phyloP scores from a whole-genome alignment of 257 asterid species.

The Ocimum tenuiflorum region DNA sequence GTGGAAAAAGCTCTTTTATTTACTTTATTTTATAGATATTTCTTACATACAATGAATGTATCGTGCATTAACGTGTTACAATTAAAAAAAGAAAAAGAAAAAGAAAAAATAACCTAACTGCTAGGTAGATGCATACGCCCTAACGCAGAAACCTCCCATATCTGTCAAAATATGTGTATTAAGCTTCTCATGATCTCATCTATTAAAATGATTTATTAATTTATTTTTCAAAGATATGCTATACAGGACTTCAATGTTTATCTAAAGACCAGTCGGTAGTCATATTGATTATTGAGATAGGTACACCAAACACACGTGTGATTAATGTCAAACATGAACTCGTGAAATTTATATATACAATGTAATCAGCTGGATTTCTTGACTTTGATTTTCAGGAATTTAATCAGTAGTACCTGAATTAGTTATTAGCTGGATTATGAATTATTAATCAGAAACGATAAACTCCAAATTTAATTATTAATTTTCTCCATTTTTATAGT shows the following conservation, averaged over 20 bases:
- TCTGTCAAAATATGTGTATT: too few species aligned
- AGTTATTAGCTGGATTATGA: neutral
- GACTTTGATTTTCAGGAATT: neutral
- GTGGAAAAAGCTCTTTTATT: too few species aligned
- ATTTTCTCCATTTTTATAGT: neutral
- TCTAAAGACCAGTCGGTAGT: neutral
- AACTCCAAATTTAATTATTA: neutral
- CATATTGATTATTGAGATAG: neutral
- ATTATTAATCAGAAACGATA: neutral
- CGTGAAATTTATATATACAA: neutral
- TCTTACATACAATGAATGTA: too few species aligned
- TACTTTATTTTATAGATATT: too few species aligned
- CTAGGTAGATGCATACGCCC: too few species aligned
- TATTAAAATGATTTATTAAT: too few species aligned
- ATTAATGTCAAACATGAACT: neutral
- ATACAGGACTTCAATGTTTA: neutral
- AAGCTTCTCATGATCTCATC: too few species aligned
- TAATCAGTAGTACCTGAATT: neutral
- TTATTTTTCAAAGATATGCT: too few species aligned
- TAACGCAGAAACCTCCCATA: too few species aligned
- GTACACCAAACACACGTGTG: neutral
- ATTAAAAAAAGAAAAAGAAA: too few species aligned
- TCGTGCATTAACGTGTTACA: too few species aligned
- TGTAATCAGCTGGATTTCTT: slow-evolving; percentile 15
- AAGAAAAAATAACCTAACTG: too few species aligned